Evolutionary conservation across 306 rosid species (phyloP).

Genomic region (Carpinus viminea): DNA sequence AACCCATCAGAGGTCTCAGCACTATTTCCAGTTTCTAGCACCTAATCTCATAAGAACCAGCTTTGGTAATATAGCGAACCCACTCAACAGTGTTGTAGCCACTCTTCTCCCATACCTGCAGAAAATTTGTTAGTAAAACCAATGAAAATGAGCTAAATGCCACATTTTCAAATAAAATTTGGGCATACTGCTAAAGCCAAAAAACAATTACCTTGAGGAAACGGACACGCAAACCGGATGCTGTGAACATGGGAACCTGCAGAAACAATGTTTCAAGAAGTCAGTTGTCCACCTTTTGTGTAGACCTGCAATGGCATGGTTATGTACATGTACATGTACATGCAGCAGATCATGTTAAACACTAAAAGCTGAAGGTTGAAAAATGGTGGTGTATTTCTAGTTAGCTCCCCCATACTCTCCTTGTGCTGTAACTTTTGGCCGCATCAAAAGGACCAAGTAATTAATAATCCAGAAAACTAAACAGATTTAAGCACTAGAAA

Average conservation of each 20-base stretch:
- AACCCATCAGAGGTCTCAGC: slow-evolving; percentile 11
- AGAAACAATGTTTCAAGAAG: neutral
- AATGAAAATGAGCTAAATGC: slow-evolving; percentile 7
- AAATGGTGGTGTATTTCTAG: neutral
- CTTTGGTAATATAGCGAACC: slow-evolving; percentile 98
- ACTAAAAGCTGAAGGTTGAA: neutral
- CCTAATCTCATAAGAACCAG: slow-evolving; percentile 92
- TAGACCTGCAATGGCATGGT: neutral
- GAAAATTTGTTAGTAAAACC: neutral
- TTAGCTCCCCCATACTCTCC: neutral
- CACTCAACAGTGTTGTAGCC: slow-evolving; percentile 99
- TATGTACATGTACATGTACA: neutral
- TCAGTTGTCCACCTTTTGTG: neutral
- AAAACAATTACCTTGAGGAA: slow-evolving; percentile 72
- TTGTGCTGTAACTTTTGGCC: neutral
- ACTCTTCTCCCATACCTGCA: slow-evolving; percentile 99
- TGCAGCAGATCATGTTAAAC: neutral
- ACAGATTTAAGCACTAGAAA: neutral
- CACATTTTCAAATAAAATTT: neutral
- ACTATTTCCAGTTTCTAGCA: slow-evolving; percentile 52
- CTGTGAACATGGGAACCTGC: slow-evolving; percentile 96
- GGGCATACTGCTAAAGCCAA: neutral
- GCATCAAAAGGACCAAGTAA: neutral
- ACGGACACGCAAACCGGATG: slow-evolving; percentile 95
- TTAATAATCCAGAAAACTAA: neutral